These are phyloP conservation scores for Trifolium pratense DNA, from an alignment of 306 rosid genomes.

Conservation along the genomic window DNA sequence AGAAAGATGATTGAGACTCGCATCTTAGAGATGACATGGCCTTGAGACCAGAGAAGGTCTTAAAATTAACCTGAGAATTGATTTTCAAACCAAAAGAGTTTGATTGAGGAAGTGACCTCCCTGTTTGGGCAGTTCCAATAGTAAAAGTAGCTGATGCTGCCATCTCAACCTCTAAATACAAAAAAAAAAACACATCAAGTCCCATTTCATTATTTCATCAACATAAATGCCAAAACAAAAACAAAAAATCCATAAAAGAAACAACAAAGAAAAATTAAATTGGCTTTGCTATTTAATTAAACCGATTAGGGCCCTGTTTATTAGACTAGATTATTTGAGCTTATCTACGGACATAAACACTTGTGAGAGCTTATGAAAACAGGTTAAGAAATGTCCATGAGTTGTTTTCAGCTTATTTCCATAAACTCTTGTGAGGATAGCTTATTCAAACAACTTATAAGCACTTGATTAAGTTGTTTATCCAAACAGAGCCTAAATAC, in stretches of 20 bases:
- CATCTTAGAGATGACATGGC: constrained; percentile 49
- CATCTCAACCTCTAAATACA: constrained; percentile 58
- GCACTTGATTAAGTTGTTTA: background rate
- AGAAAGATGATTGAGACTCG: constrained; percentile 65
- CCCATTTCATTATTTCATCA: constrained; percentile 4
- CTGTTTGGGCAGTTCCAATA: constrained; percentile 59
- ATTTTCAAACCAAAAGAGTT: constrained; percentile 58
- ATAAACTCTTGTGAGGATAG: too few species aligned
- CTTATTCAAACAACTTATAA: background rate
- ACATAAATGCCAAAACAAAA: background rate
- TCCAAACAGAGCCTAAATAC: background rate
- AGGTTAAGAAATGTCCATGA: too few species aligned
- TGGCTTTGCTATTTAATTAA: background rate
- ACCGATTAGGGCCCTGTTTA: too few species aligned
- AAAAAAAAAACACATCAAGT: constrained; percentile 33
- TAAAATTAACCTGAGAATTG: constrained; percentile 58
- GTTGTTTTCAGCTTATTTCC: too few species aligned
- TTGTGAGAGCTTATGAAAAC: too few species aligned
- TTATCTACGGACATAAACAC: too few species aligned
- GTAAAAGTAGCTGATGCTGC: constrained; percentile 75
- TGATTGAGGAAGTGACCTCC: constrained; percentile 54
- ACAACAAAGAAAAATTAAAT: background rate
- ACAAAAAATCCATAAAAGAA: background rate
- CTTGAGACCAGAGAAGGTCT: constrained; percentile 77
- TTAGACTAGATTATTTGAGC: too few species aligned